These are phyloP conservation scores for Trichophyton verrucosum DNA, from an alignment of 2,329 filamentous ascomycete species.

Conservation along the genomic window DNA sequence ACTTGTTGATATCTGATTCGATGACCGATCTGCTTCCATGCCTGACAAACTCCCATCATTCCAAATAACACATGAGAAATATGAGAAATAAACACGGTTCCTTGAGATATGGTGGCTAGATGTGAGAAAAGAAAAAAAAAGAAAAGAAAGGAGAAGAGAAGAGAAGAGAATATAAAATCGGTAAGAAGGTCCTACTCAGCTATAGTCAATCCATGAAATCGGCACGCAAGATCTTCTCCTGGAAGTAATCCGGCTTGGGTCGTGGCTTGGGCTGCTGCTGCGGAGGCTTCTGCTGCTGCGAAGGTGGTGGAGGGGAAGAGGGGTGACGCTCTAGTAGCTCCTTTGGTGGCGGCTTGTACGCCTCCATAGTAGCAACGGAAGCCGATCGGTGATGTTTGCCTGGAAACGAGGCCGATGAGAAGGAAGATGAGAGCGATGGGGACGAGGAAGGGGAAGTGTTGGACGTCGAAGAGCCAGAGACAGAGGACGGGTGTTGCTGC, in stretches of 20 bases:
- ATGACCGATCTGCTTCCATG: neutral
- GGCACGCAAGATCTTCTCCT: constrained; percentile 92
- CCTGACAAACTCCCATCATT: neutral
- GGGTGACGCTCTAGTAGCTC: constrained; percentile 11
- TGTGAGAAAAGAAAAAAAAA: neutral
- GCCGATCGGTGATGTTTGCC: constrained; percentile 27
- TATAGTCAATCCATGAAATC: constrained; percentile 78
- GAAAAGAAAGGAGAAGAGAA: neutral
- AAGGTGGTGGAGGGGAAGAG: neutral
- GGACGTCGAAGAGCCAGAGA: constrained; percentile 8
- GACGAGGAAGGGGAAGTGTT: constrained; percentile 22
- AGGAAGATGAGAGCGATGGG: constrained; percentile 10
- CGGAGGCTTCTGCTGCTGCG: constrained; percentile 7
- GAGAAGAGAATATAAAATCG: neutral
- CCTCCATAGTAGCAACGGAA: constrained; percentile 43
- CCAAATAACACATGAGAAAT: neutral
- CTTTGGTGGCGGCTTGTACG: constrained; percentile 18
- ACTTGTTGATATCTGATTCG: neutral
- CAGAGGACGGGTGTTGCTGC: neutral
- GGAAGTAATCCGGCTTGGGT: constrained; percentile 79
- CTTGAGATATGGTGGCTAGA: neutral
- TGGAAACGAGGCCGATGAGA: constrained; percentile 29
- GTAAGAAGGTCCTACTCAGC: neutral
- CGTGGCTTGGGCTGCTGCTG: constrained; percentile 37
- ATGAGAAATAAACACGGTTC: no score